Base-by-base conservation (phyloP, 768 basidiomycete genomes). In the Boletus coccyginus region DNA sequence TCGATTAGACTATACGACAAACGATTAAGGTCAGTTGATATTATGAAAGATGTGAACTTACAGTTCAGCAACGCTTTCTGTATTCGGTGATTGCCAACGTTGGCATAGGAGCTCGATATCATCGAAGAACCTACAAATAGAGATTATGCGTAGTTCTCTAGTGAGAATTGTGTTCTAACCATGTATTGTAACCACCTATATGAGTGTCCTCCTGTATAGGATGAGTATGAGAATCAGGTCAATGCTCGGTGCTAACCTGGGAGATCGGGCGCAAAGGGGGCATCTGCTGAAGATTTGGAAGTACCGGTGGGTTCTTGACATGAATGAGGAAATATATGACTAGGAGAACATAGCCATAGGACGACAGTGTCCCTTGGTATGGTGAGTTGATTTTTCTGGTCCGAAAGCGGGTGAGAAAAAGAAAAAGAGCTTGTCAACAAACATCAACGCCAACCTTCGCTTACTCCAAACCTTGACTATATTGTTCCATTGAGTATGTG, bases 381-480 rank as follows among this genome's bases (percentile, higher is more conserved):
- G 96, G 94, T 49, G 94, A 97, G 74, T 99, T 99, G 73, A 99
- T 97, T 85, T 97, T 95, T 74, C 91, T 92, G 64, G 2, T 44
- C 33, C 32, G 42, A 61, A n/a, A 36, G 31, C 14, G 41, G 29
- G 49, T 57, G 32, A 52, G 52, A 50, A 27, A 19, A 46, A 10
- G 31, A 41, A 40, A 31, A 33, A 33, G 27, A 43, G 44, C n/a
- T 11, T 29, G 3, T 7, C 29, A n/a, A 46, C n/a, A 39, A 46
- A 21, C 5, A 32, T 29, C 36, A 31, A 36, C 14, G 48, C 53
- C 38, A 53, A 90, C 90, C 95, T 83, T 73, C 94, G 83, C 75
- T 98, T 99, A 66, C 92, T 92, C 96, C 96, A 99, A 21, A 99
- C 94, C 80, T 99, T 99, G 67, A 99, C 95, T 98, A 63, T 8